These are phyloP conservation scores for Cryptosporidium sp. DNA, from an alignment of 169 alveolate species.

Conservation along the genomic window DNA sequence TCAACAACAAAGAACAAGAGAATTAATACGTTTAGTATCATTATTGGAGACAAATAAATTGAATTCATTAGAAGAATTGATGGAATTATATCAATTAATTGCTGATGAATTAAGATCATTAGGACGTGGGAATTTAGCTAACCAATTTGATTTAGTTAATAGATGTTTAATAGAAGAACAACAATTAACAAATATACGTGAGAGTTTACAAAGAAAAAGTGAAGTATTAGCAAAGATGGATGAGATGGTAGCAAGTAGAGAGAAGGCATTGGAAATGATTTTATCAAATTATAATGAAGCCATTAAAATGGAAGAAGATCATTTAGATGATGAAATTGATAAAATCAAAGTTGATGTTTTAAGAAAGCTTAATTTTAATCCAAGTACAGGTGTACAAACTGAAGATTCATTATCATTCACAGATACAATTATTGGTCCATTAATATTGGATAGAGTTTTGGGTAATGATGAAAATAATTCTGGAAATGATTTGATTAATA, in stretches of 20 bases:
- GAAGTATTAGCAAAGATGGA: constrained; percentile 45
- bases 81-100: constrained; percentile 68
- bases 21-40: constrained; percentile 54
- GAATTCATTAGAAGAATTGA: constrained; percentile 65
- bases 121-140: constrained; percentile 74
- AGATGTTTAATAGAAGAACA: constrained; percentile 71
- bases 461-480: not conserved
- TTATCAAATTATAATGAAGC: constrained; percentile 36
- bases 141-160: constrained; percentile 73
- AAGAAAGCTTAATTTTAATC: constrained; percentile 32
- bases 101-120: constrained; percentile 75
- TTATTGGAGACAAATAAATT: constrained; percentile 60
- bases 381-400: constrained; percentile 54
- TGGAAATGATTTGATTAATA: not conserved
- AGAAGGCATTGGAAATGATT: constrained; percentile 58
- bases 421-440: constrained; percentile 72
- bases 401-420: constrained; percentile 72
- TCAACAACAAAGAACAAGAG: constrained; percentile 72
- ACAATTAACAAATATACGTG: constrained; percentile 57
- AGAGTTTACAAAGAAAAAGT: constrained; percentile 39
- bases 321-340: constrained; percentile 35
- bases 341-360: constrained; percentile 33
- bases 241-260: constrained; percentile 50
- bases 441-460: constrained; percentile 42
- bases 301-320: constrained; percentile 55